Evolutionary conservation across 2,329 filamentous ascomycete genomes (phyloP), one percentile per base, ranked within the genome.

Genomic region (Cadophora gregata): DNA sequence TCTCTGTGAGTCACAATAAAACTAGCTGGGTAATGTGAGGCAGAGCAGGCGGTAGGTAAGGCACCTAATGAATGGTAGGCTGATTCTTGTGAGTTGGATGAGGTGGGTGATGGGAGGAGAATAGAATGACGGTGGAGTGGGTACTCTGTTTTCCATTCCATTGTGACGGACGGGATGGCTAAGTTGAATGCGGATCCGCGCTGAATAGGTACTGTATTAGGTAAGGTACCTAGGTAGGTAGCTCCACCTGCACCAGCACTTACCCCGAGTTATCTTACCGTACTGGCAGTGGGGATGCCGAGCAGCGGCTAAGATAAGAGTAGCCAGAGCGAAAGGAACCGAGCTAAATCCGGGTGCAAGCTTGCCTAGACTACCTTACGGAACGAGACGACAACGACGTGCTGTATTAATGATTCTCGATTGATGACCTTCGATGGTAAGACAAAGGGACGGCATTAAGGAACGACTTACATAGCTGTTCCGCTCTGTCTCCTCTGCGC

Each of bases 1-100:
- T 58, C 9, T 56, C 16, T 66, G 60, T 64, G 63, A 69, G 59
- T 69, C 50, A 68, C 21, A 55, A 58, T 51, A 45, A 25, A 36
- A 48, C 19, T 9, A 31, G 36, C 25, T 33, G 55, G 50, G 21
- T 45, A 63, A 16, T 21, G 27, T 9, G 29, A 56, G 36, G 33
- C 38, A 45, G 56, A 47, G 45, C n/a, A 50, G 53, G 29, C 47
- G 29, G 25, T 19, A 55, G 9, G n/a, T n/a, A n/a, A n/a, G n/a
- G n/a, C n/a, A n/a, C n/a, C n/a, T 42, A 42, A 21, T 5, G 7
- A 56, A 7, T 1, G 31, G 25, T 5, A 36, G 36, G 47, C 36
- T 3, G 29, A 42, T 16, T 36, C 19, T 42, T 4, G 45, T 9
- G 33, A 19, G 2, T 19, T 38, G 59, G 38, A 25, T n/a, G 27